Evolutionary conservation across 805 yeast species (phyloP).

Genomic region (Metschnikowia aberdeeniae): DNA sequence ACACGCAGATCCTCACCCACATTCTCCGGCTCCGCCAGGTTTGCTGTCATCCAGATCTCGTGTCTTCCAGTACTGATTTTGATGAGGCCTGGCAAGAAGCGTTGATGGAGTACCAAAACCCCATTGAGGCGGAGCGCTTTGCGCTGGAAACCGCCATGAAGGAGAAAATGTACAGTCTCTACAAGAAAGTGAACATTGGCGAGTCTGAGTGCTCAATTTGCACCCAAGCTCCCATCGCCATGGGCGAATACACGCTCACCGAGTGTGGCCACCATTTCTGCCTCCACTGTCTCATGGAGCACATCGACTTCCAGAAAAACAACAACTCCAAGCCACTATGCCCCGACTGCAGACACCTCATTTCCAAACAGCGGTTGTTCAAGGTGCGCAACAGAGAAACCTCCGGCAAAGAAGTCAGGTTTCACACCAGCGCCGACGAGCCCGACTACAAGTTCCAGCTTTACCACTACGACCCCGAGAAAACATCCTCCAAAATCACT

Average conservation of each 20-base stretch:
- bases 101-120: conserved; percentile 15
- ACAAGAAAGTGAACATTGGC: conserved; percentile 28
- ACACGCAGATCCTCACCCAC: conserved; percentile 77
- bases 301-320: conserved; percentile 61
- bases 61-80: conserved; percentile 49
- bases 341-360: conserved; percentile 66
- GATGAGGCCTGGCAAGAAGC: conserved; percentile 43
- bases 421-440: conserved; percentile 24
- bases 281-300: conserved; percentile 65
- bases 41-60: conserved; percentile 77
- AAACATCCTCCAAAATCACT: conserved; percentile 66
- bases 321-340: conserved; percentile 51
- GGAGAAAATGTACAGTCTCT: conserved; percentile 25
- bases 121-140: conserved; percentile 16
- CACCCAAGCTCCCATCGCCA: conserved; percentile 58
- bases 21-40: conserved; percentile 80
- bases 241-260: conserved; percentile 54
- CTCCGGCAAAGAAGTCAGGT: conserved; percentile 23
- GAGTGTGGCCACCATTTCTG: conserved; percentile 84
- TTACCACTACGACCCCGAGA: conserved; percentile 45
- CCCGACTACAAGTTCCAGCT: conserved; percentile 30
- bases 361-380: conserved; percentile 49
- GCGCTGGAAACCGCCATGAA: conserved; percentile 20
- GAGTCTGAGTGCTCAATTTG: conserved; percentile 83
- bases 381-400: conserved; percentile 32